Conservation (phyloP, 192 early-diverging fungal genomes). For the Podila verticillata region DNA sequence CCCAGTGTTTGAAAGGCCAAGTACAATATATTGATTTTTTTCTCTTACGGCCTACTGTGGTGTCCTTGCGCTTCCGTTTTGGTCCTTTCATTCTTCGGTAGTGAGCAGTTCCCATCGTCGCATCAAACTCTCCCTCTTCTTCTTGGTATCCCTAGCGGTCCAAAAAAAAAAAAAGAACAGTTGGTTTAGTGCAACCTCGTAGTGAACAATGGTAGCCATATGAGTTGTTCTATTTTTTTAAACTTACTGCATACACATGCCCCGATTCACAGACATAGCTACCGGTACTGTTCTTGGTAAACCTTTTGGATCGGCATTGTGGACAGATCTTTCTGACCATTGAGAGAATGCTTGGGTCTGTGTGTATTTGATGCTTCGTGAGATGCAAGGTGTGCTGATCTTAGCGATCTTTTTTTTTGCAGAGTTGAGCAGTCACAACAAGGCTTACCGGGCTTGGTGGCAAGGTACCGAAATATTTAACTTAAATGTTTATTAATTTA, state of each 20-base stretch:
- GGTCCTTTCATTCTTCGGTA: neutral
- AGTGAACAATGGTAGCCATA: neutral
- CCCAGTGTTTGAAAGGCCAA: neutral
- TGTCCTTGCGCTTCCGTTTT: conserved; percentile 8
- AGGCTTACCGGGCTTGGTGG: no score
- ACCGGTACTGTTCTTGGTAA: conserved; percentile 27
- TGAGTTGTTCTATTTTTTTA: neutral
- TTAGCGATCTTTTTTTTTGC: no score
- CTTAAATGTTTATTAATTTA: no score
- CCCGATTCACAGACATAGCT: conserved; percentile 34
- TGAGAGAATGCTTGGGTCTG: neutral
- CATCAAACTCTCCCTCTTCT: conserved; percentile 30
- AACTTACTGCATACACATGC: conserved; percentile 30
- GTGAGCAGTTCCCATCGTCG: neutral
- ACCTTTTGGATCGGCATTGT: conserved; percentile 16
- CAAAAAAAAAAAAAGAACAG: neutral
- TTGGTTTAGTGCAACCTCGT: neutral
- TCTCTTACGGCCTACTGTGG: neutral
- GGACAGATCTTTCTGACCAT: conserved; percentile 25
- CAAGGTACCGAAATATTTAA: no score
- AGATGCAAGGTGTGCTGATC: neutral
- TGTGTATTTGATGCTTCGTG: neutral
- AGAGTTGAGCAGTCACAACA: no score
- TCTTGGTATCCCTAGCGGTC: conserved; percentile 38
- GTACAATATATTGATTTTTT: neutral